Base-by-base conservation (phyloP, 2,329 filamentous ascomycete species). In the Pestalotiopsis sp. region DNA sequence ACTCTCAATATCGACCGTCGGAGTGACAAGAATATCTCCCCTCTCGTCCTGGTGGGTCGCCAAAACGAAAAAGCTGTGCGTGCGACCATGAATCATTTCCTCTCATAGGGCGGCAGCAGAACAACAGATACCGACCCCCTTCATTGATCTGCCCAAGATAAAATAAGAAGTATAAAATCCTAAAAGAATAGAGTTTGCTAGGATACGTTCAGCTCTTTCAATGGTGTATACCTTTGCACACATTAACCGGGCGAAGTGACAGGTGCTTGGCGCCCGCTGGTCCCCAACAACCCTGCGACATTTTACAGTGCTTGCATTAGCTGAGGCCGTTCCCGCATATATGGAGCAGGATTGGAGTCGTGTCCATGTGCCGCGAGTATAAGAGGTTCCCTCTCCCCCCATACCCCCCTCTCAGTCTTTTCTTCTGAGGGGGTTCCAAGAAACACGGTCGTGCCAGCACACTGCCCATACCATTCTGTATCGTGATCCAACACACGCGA, bases 301-400 rank as follows among this genome's bases (percentile, higher is more conserved):
- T 62, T 13, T 20, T 62, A 62, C 27, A 62, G 59, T 62, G 59
- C 59, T 62, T 62, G 59, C 59, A 62, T 62, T 27, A 62, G 59
- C 36, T 62, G 59, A 20, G 57, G 14, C 6, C 11, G 27, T 38
- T 62, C 36, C 59, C 36, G 27, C 59, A 36, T 20, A 14, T 6
- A n/a, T 17, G 14, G 7, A 52, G 59, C 59, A 62, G 17, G 13
- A 12, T 36, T 12, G 17, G 59, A 62, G 17, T 62, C 13, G 25
- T 20, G 17, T 17, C 31, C 17, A 27, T 13, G 59, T 6, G 17
- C 13, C 59, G 31, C 13, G n/a, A 39, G 25, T 62, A 62, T 59
- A 59, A 59, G 57, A 62, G 17, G n/a, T 36, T n/a, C 59, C 59
- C 59, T 62, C 59, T 62, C 59, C 59, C 59, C 59, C 59, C 59